Evolutionary conservation across 176 grass and related monocot species (phyloP), one percentile per base, ranked within the genome.

Genomic region (Dendrocalamus sinicus): DNA sequence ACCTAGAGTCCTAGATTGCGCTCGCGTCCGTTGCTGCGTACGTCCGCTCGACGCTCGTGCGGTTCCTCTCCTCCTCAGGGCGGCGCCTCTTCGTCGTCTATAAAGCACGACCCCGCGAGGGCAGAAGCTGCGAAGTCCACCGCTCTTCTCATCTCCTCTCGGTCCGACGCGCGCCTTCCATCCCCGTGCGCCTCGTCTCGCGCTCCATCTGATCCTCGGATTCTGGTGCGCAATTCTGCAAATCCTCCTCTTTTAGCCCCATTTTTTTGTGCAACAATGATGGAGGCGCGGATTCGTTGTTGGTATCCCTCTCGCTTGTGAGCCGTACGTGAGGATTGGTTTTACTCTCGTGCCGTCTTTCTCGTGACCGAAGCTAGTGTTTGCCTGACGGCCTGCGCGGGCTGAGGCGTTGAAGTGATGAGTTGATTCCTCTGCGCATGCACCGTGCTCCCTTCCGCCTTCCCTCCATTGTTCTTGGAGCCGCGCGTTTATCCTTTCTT

Each of bases 201-300:
- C 70, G 9, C 77, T 15, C 64, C 22, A 3, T 19, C 67, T 3
- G 12, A 1, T 39, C 73, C 39, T 16, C 30, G 1, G 43, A 71
- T 82, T 59, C 72, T 14, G 85, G 89, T 91, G 80, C 51, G 84
- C 74, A 23, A 39, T 50, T 12, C 50, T 46, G 16, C 83, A 11
- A 37, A 10, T n/a, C 51, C 32, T 52, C 4, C n/a, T 6, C 24
- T 32, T 45, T 15, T n/a, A 9, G 7, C 13, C 30, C 17, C 70
- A 2, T 7, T 35, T 35, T 15, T 24, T 8, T 8, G 24, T 17
- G 26, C 22, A 43, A 26, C 3, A 2, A 0, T 6, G 39, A 30
- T 41, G n/a, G 6, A n/a, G 58, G 61, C 9, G 32, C 5, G 61
- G 7, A 39, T 17, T 54, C 26, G 35, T 8, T 16, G 1, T 35